Conservation (phyloP, 164 flowering plant species). For the Piper longum region DNA sequence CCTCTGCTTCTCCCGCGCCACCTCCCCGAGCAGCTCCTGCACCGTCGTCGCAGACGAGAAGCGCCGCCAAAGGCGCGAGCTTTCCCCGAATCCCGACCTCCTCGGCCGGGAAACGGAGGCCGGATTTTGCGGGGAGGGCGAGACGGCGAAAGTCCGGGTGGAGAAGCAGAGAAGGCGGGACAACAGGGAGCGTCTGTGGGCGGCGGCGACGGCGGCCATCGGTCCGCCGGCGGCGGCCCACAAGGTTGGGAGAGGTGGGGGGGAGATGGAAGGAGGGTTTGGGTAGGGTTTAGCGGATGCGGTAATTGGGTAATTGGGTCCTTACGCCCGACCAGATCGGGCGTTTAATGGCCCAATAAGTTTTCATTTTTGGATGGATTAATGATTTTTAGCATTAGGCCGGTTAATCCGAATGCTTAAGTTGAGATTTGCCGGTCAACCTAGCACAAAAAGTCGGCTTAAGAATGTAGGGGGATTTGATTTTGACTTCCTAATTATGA, state of each 20-base stretch:
- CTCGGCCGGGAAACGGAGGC: background rate
- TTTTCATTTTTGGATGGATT: too few relatives aligned
- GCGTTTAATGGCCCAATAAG: too few relatives aligned
- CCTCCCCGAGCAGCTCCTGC: constrained; percentile 34
- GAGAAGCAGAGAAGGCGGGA: background rate
- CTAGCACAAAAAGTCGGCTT: too few relatives aligned
- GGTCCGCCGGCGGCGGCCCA: background rate
- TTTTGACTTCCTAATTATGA: too few relatives aligned
- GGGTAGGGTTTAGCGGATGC: background rate
- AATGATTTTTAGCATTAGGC: too few relatives aligned
- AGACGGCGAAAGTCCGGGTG: background rate
- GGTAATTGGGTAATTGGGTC: too few relatives aligned
- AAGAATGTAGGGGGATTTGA: too few relatives aligned
- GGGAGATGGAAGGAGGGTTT: background rate
- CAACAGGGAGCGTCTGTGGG: background rate
- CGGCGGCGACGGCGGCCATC: background rate
- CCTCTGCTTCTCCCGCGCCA: constrained; percentile 35
- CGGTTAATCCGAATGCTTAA: too few relatives aligned
- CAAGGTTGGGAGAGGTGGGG: background rate
- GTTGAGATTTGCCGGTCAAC: too few relatives aligned
- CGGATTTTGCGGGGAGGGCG: background rate
- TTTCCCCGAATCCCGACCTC: background rate
- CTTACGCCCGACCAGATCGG: too few relatives aligned
- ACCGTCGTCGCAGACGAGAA: constrained; percentile 7
- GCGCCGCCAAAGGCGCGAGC: constrained; percentile 2